A percentile compares a stretch with the other conserved stretches of the same genome.
Evolutionary conservation across 371 early-diverging fungal genomes (phyloP).

Genomic region (Mortierella sp.): DNA sequence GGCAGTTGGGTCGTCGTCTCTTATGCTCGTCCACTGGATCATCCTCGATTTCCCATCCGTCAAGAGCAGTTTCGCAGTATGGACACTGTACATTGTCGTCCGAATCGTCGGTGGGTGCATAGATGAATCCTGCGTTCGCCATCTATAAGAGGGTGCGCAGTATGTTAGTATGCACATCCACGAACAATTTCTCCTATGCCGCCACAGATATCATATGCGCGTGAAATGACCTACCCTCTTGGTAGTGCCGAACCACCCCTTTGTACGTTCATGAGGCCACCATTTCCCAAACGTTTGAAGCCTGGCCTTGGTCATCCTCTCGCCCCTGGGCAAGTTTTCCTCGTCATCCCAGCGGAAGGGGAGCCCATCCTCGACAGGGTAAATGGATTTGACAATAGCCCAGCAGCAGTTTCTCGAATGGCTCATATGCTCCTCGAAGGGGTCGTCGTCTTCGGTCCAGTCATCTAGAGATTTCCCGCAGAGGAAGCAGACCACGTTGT

Average conservation of each 20-base stretch:
- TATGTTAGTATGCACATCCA: not conserved
- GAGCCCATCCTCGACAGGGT: slow-evolving; percentile 18
- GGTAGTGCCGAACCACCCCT: slow-evolving; percentile 53
- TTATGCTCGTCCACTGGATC: slow-evolving; percentile 62
- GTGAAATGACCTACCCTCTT: slow-evolving; percentile 31
- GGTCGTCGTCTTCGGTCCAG: slow-evolving; percentile 48
- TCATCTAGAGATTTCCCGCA: slow-evolving; percentile 55
- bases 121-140: slow-evolving; percentile 64
- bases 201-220: not conserved
- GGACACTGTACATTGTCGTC: slow-evolving; percentile 58
- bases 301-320: slow-evolving; percentile 54
- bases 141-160: slow-evolving; percentile 37
- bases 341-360: slow-evolving; percentile 53
- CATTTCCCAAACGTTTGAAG: slow-evolving; percentile 57
- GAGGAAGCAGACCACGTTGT: slow-evolving; percentile 58
- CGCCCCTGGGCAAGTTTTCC: slow-evolving; percentile 46
- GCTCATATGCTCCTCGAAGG: slow-evolving; percentile 42
- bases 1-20: slow-evolving; percentile 45
- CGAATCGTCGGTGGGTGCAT: slow-evolving; percentile 53
- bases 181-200: not conserved
- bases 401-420: slow-evolving; percentile 47
- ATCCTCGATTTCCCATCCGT: slow-evolving; percentile 64
- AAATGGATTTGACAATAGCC: slow-evolving; percentile 46
- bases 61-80: slow-evolving; percentile 59
- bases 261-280: slow-evolving; percentile 58